These are phyloP conservation scores for Lupinus albus DNA, from an alignment of 306 rosid species.

Conservation along the genomic window DNA sequence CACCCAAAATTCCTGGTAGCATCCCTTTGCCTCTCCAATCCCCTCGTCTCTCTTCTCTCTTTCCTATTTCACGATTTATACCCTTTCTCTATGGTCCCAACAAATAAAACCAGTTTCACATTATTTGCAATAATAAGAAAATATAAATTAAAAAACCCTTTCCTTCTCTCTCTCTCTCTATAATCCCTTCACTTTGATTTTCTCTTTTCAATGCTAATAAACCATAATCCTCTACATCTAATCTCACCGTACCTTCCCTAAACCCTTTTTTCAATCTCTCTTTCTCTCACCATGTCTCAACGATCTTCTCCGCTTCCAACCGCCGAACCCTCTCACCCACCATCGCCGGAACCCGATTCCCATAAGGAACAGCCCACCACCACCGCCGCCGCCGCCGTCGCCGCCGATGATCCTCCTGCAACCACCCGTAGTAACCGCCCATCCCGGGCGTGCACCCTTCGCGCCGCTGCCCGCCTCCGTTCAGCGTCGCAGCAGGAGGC, in stretches of 20 bases:
- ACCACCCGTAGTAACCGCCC: slow-evolving; percentile 68
- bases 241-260: slow-evolving; percentile 53
- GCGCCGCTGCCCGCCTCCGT: slow-evolving; percentile 70
- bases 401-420: slow-evolving; percentile 42
- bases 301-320: slow-evolving; percentile 63
- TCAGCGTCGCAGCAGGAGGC: slow-evolving; percentile 50
- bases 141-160: not conserved
- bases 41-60: not conserved
- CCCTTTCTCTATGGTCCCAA: slow-evolving; percentile 12
- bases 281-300: slow-evolving; percentile 63
- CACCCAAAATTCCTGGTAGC: slow-evolving; percentile 39
- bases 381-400: slow-evolving; percentile 36
- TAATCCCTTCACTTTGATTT: slow-evolving; percentile 39
- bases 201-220: slow-evolving; percentile 61
- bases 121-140: slow-evolving; percentile 19
- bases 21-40: slow-evolving; percentile 8
- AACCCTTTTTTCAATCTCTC: slow-evolving; percentile 48
- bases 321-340: slow-evolving; percentile 55
- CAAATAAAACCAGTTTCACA: not conserved
- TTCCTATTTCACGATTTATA: slow-evolving; percentile 54
- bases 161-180: slow-evolving; percentile 11
- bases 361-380: slow-evolving; percentile 49
- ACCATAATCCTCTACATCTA: slow-evolving; percentile 60
- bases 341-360: slow-evolving; percentile 60
- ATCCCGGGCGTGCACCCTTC: slow-evolving; percentile 91